Base-by-base conservation (phyloP, 805 yeast genomes). In the Zygosaccharomyces bailii region DNA sequence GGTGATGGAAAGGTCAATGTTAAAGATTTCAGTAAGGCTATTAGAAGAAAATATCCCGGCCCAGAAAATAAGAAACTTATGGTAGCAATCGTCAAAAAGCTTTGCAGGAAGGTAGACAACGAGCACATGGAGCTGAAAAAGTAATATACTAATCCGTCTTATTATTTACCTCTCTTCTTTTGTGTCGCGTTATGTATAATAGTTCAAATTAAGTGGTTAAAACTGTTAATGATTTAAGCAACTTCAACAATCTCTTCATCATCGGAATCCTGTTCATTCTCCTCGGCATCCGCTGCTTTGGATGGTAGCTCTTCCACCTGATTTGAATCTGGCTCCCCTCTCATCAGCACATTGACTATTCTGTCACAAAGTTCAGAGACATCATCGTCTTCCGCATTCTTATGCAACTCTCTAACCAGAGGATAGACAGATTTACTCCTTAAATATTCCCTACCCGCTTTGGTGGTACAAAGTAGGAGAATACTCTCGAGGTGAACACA, bases 391-490 rank as follows among this genome's bases (percentile, higher is more conserved):
- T 67, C 66, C 4, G 67, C 59, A 38, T 66, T 78, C 57, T 84
- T 82, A 58, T 90, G 96, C 42, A 91, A 70, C 68, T 89, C 97
- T 60, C 96, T 82, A 30, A 93, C 73, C 45, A 93, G 63, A 14
- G 96, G 85, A 60, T 93, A 93, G 0, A 87, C 95, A 2, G 91
- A 76, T 59, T 84, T 86, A n/a, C 70, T 74, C 63, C 98, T 80
- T 56, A 93, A 67, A 51, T 73, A 72, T 42, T 85, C 95, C 69
- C 99, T 80, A 38, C 83, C 82, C 6, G 68, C 69, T 49, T 74
- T 75, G 0, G 95, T 82, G 1, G 96, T 81, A 63, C 93, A 85
- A 42, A 93, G 74, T 38, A 93, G 70, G 44, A 93, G 69, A 34
- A 91, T 66, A 47, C 88, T 77, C 64, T 93, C 97, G 49, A 93